These are phyloP conservation scores for Hyphopichia khmerensis DNA, from an alignment of 1,139 yeast genomes.

Conservation along the genomic window DNA sequence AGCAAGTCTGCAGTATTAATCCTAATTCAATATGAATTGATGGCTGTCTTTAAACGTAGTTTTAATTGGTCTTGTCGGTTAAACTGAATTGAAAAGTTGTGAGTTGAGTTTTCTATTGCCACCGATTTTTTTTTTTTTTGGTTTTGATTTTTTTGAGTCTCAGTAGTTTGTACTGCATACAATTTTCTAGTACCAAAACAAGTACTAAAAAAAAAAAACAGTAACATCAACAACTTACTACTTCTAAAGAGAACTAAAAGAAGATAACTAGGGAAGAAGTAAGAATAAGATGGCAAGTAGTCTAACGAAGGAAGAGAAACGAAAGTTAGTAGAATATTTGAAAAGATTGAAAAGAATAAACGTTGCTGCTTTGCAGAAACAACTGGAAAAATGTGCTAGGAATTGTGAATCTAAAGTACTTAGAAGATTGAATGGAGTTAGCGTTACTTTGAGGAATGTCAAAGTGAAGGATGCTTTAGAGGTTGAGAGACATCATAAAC, in stretches of 20 bases:
- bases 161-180: too few relatives aligned
- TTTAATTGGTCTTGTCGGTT: neutral
- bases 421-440: constrained; percentile 38
- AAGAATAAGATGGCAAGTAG: constrained; percentile 3
- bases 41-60: neutral
- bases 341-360: constrained; percentile 19
- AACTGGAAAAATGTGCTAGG: constrained; percentile 16
- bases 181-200: too few relatives aligned
- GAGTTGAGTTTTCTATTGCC: constrained; percentile 10
- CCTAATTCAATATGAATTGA: too few relatives aligned
- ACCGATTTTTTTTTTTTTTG: constrained; percentile 10
- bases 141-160: neutral
- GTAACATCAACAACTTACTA: too few relatives aligned
- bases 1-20: neutral
- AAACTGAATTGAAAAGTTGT: neutral
- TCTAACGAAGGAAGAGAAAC: constrained; percentile 38
- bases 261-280: neutral
- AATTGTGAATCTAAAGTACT: constrained; percentile 28
- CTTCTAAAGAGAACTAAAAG: too few relatives aligned
- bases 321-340: constrained; percentile 25
- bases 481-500: constrained; percentile 42
- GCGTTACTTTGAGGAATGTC: constrained; percentile 41
- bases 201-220: constrained; percentile 4
- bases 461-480: constrained; percentile 37
- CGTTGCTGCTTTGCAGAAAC: constrained; percentile 15